Conservation (phyloP, 176 grass and related monocot species). For the Aegilops sharonensis region DNA sequence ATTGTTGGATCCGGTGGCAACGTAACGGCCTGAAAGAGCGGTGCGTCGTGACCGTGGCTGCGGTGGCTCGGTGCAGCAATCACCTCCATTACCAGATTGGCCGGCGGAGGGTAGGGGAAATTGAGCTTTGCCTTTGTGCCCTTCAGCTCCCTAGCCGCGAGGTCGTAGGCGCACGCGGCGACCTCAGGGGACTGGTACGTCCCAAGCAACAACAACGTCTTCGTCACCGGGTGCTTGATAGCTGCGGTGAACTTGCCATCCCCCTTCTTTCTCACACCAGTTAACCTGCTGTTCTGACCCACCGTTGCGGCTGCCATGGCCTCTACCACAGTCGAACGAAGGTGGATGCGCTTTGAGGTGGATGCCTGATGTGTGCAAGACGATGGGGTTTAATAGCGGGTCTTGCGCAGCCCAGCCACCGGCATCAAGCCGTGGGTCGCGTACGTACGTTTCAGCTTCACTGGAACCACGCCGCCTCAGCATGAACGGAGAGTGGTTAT, state of each 20-base stretch:
- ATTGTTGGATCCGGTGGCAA: neutral
- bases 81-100: neutral
- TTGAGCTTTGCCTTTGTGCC: neutral
- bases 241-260: slow-evolving; percentile 27
- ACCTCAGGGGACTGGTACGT: slow-evolving; percentile 48
- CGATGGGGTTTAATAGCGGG: no score
- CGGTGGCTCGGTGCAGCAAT: neutral
- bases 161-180: slow-evolving; percentile 15
- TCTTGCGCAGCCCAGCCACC: neutral
- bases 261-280: no score
- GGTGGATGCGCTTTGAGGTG: no score
- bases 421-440: neutral
- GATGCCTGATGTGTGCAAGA: neutral
- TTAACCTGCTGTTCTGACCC: no score
- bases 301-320: no score
- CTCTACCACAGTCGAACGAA: no score
- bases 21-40: neutral
- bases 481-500: no score
- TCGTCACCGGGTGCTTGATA: slow-evolving; percentile 28
- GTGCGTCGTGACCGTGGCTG: neutral
- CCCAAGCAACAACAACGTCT: slow-evolving; percentile 28
- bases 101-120: neutral
- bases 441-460: neutral
- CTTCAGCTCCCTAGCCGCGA: neutral
- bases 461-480: no score